Conservation (phyloP, 179 eudicot genomes). For the Drosera spatulata region DNA sequence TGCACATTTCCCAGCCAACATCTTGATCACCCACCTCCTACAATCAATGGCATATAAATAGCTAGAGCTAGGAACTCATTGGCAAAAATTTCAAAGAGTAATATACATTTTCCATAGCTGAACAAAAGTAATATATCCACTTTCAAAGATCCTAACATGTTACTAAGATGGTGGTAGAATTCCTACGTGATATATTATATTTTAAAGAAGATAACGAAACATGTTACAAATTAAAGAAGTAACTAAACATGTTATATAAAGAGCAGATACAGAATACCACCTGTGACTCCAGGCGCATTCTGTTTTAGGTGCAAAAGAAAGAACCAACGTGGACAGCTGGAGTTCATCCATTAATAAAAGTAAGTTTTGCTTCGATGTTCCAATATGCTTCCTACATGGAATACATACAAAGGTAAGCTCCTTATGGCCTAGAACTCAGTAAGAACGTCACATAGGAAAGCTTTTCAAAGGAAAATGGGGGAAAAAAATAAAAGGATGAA, state of each 20-base stretch:
- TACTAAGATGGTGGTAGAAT: too few species aligned
- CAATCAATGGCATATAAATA: conserved; percentile 12
- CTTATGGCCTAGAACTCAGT: too few species aligned
- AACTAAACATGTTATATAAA: neutral
- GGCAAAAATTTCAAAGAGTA: neutral
- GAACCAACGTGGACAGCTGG: conserved; percentile 44
- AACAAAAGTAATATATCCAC: too few species aligned
- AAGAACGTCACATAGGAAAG: too few species aligned
- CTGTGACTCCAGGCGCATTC: conserved; percentile 89
- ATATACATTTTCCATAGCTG: neutral
- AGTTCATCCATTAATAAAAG: conserved; percentile 48
- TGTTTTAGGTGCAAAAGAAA: conserved; percentile 85
- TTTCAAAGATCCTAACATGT: too few species aligned
- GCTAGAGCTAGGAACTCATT: neutral
- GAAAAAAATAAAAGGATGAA: too few species aligned
- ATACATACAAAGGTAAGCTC: neutral
- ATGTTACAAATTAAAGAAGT: neutral
- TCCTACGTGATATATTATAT: too few species aligned
- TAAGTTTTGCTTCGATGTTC: conserved; percentile 30
- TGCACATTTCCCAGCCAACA: conserved; percentile 43
- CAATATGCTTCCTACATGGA: conserved; percentile 52
- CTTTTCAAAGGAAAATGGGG: too few species aligned
- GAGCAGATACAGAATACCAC: conserved; percentile 15
- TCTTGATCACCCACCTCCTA: conserved; percentile 91
- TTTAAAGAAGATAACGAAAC: too few species aligned